Base-by-base conservation (phyloP, 2,329 filamentous ascomycete genomes). In the Diaporthe citri region DNA sequence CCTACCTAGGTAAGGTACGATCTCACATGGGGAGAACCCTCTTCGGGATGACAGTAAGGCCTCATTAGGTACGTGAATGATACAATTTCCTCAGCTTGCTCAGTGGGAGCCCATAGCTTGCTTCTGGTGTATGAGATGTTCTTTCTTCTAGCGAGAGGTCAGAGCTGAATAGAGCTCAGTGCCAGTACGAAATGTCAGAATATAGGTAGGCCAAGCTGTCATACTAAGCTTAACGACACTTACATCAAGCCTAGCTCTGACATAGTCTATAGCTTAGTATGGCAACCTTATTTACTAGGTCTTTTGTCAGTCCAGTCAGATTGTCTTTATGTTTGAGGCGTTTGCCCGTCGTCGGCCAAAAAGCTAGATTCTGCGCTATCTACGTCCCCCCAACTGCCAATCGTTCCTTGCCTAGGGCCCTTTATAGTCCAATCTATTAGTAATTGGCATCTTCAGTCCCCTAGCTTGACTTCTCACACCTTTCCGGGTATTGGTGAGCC, bases 311-410 rank as follows among this genome's bases (percentile, higher is more conserved):
- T 55, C 13, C 46, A 55, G 15, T 55, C 34, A 51, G 7, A 9
- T 69, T 15, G 34, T 41, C 46, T 69, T 69, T 55, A 34, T 69
- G 64, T 28, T 41, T 55, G 64, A 55, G 64, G 34, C 48, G 9
- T 28, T 55, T 22, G 3, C 6, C 48, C 17, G 22, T 41, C 22
- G 15, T 36, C 20, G 12, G 12, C 4, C 22, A 28, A 28, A 41
- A 28, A 3, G 46, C 36, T 41, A 28, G 41, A 28, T 1, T 31
- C 20, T 20, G 17, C 48, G 48, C 46, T 52, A 69, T 41, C 4
- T 13, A 20, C 8, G 4, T 28, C 7, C 2, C 3, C 48, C 31
- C 25, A 41, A 39, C 15, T 41, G 12, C 34, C 48, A 69, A 31
- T 34, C 34, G n/a, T 55, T 55, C 64, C 15, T 4, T 48, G 48